Base-by-base conservation (phyloP, 371 early-diverging fungal species). In the Saksenaea oblongispora region DNA sequence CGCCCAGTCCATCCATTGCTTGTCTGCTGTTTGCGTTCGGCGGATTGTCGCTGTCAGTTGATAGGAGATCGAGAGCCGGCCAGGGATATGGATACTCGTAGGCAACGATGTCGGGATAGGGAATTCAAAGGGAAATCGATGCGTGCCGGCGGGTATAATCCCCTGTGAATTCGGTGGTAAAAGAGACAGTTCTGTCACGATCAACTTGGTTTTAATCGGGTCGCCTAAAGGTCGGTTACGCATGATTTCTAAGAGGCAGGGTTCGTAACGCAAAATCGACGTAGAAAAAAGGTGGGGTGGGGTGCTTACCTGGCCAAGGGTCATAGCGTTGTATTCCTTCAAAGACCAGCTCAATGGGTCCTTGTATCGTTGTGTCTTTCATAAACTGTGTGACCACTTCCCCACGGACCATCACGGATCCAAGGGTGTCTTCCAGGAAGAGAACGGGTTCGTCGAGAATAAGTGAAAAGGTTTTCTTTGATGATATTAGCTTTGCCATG, bases 51-150 rank as follows among this genome's bases (percentile, higher is more conserved):
- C 70, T 35, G 62, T 74, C 14, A 79, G 36, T 15, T 66, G 74
- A 55, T 79, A 79, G 34, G 66, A 74, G 5, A 79, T 79, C 24
- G 72, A 63, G 1, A 79, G 42, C 24, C 79, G 79, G 10, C 70
- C 62, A 17, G 63, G 62, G 26, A 79, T 79, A 15, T 34, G 42
- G 28, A 69, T 26, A 17, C 67, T 72, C 14, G 70, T 62, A 31
- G 79, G 79, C 18, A 79, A 34, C 3, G 74, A 66, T 14, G 76
- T 62, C 37, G 79, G 74, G 4, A 79, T 67, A 28, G 79, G 76
- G 36, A 79, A 76, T 59, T 79, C 79, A 53, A 79, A 79, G 17
- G 79, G 79, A 31, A 79, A 79, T 24, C 79, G 66, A 24, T 79
- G 79, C 9, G 70, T 60, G 8, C 79, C 79, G 10, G 76, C 66